Percentiles rank a stretch among this genome's conserved stretches.
Evolutionary conservation across 2,329 filamentous ascomycete genomes (phyloP).

Genomic region (Nemania diffusa): DNA sequence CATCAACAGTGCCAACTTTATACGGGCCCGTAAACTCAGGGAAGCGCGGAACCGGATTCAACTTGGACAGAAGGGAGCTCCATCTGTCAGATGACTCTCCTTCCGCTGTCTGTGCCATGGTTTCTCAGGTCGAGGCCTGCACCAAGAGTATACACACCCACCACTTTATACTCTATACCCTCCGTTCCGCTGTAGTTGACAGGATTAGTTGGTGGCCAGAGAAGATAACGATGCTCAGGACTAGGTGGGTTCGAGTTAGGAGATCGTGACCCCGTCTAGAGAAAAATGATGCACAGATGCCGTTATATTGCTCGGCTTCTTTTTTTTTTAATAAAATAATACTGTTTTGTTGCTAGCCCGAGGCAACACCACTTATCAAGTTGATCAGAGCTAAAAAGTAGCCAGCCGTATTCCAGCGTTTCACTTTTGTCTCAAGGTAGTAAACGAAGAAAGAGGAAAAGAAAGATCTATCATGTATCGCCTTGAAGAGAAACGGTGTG

Average conservation of each 20-base stretch:
- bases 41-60: constrained; percentile 77
- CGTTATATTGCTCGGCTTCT: neutral
- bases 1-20: constrained; percentile 81
- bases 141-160: neutral
- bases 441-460: neutral
- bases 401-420: neutral
- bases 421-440: neutral
- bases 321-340: neutral
- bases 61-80: constrained; percentile 60
- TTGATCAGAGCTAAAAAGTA: neutral
- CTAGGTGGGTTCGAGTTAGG: neutral
- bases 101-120: constrained; percentile 39
- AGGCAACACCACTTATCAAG: neutral
- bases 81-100: constrained; percentile 51
- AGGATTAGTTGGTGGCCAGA: neutral
- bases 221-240: neutral
- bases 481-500: neutral
- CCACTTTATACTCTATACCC: neutral
- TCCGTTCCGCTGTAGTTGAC: neutral
- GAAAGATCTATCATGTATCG: neutral
- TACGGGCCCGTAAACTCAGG: constrained; percentile 81
- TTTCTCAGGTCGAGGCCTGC: neutral
- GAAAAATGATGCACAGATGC: neutral
- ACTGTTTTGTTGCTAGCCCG: neutral
- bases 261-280: neutral